Base-by-base conservation (phyloP, 1,284 basidiomycete species). In the Rhodotorula sp. region DNA sequence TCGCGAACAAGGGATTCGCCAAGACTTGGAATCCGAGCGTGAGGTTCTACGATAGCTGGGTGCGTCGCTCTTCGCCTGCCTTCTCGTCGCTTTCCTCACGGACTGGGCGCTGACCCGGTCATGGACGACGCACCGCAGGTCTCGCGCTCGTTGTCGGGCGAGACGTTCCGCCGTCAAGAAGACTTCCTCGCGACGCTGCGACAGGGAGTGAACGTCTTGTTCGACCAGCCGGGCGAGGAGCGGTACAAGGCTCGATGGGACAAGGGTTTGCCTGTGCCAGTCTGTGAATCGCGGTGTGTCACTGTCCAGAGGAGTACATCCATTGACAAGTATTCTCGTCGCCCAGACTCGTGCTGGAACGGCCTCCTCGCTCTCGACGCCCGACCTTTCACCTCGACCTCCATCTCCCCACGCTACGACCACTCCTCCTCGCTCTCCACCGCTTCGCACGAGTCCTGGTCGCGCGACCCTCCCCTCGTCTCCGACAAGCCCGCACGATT, bases 1-100 rank as follows among this genome's bases (percentile, higher is more conserved):
- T 68, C 6, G 58, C 48, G 4, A 73, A 62, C 32, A 60, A 62
- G 19, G 47, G 59, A 10, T 4, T 55, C 46, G 70, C 64, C 29
- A 47, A 30, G 34, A 22, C 39, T 22, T 59, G 52, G 60, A 29
- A 56, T 34, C 53, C 36, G 77, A 79, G 64, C 36, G 76, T 77
- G 65, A 79, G 80, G 78, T 80, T 82, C 68, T 83, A 82, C 74
- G 82, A 82, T 76, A 81, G 80, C 32, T 83, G 82, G 81, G 80
- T 82, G n/a, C 79, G 55, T 79, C 79, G 17, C 59, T 76, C 76
- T 44, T 76, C 30, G 74, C 74, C 2, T 27, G 57, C n/a, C 78
- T 77, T 24, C 74, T 73, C 39, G 58, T 53, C 13, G n/a, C 30
- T n/a, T 7, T 6, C 36, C 27, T 24, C 27, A 46, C 0, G 17